Conservation (phyloP, 805 yeast genomes). For the Wickerhamiella occidentalis region DNA sequence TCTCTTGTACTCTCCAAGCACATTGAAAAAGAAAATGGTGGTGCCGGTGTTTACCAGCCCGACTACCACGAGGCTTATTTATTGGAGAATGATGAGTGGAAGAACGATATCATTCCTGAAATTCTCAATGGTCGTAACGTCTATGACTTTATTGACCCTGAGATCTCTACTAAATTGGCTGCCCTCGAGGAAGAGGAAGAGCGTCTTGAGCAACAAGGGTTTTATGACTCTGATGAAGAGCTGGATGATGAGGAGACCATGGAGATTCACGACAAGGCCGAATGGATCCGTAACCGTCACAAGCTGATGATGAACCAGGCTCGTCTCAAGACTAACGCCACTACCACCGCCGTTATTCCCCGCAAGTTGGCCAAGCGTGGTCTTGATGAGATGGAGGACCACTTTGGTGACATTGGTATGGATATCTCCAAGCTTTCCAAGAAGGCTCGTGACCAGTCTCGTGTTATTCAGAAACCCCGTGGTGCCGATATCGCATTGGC, state of each 20-base stretch:
- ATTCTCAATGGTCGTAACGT: conserved; percentile 91
- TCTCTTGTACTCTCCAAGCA: conserved; percentile 65
- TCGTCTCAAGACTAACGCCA: conserved; percentile 72
- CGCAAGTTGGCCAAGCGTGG: conserved; percentile 55
- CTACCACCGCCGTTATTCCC: conserved; percentile 87
- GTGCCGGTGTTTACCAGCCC: conserved; percentile 95
- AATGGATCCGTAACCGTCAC: conserved; percentile 92
- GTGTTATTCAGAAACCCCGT: conserved; percentile 26
- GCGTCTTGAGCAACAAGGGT: conserved; percentile 82
- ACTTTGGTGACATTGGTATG: conserved; percentile 81
- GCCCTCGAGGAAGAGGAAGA: conserved; percentile 97
- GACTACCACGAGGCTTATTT: conserved; percentile 86
- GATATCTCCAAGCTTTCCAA: conserved; percentile 59
- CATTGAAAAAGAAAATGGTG: conserved; percentile 89
- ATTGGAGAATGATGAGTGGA: conserved; percentile 95
- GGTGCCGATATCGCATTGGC: conserved; percentile 76
- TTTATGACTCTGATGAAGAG: conserved; percentile 79
- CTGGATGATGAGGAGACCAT: conserved; percentile 50
- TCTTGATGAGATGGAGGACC: conserved; percentile 69
- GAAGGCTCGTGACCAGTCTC: conserved; percentile 32
- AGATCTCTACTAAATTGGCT: conserved; percentile 82
- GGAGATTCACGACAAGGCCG: conserved; percentile 73
- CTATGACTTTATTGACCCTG: conserved; percentile 94
- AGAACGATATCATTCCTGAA: conserved; percentile 95
- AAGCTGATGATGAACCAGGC: conserved; percentile 85